phyloP scores from a whole-genome alignment of 1,284 basidiomycete species.

The Pterulicium gracile region DNA sequence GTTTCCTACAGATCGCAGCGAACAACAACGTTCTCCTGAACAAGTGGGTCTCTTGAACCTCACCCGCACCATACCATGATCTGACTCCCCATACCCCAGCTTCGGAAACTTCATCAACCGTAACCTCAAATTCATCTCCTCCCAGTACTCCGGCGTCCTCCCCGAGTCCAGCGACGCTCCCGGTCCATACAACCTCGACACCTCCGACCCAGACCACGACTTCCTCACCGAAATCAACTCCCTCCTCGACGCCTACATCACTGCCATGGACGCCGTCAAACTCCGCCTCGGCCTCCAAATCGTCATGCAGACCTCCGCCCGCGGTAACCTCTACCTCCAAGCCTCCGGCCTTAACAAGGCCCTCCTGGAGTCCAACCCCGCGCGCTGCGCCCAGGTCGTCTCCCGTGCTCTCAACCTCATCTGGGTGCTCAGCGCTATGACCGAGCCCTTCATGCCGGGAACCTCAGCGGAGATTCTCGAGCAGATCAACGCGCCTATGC shows the following conservation, averaged over 20 bases:
- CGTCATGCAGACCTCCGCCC: slow-evolving; percentile 84
- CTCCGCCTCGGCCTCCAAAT: slow-evolving; percentile 79
- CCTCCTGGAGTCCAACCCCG: slow-evolving; percentile 72
- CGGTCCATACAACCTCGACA: slow-evolving; percentile 35
- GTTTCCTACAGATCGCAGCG: slow-evolving; percentile 62
- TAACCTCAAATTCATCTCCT: slow-evolving; percentile 82
- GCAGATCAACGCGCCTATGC: slow-evolving; percentile 87
- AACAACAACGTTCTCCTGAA: slow-evolving; percentile 94
- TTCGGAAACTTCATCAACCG: slow-evolving; percentile 99
- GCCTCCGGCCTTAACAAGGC: slow-evolving; percentile 88
- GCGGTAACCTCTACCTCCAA: slow-evolving; percentile 94
- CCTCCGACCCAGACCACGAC: slow-evolving; percentile 45
- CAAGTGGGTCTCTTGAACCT: slow-evolving; percentile 45
- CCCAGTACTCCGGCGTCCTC: slow-evolving; percentile 75
- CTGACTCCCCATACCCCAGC: slow-evolving; percentile 26
- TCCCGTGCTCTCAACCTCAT: slow-evolving; percentile 90
- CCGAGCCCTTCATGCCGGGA: slow-evolving; percentile 96
- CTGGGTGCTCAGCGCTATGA: slow-evolving; percentile 77
- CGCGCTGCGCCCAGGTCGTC: slow-evolving; percentile 84
- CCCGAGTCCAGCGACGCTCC: slow-evolving; percentile 67
- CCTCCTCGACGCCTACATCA: slow-evolving; percentile 74
- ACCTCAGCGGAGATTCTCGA: slow-evolving; percentile 74
- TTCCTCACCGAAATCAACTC: slow-evolving; percentile 80
- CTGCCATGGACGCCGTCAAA: slow-evolving; percentile 88
- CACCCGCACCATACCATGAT: no score